A percentile compares a stretch with the other conserved stretches of the same genome.
phyloP scores from a whole-genome alignment of 2,329 filamentous ascomycete genomes.

The Trichoderma citrinoviride region DNA sequence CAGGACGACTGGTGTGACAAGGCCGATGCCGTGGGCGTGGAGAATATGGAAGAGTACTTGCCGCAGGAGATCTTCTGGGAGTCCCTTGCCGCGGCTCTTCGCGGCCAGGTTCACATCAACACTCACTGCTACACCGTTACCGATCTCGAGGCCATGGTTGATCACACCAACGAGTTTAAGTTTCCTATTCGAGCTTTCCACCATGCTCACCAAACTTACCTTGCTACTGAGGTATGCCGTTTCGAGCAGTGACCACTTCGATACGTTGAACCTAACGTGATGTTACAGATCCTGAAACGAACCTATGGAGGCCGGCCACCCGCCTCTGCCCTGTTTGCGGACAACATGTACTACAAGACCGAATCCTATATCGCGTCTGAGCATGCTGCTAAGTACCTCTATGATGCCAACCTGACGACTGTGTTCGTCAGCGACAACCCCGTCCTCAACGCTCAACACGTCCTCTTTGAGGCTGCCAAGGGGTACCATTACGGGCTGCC shows the following conservation, averaged over 20 bases:
- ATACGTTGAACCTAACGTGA: background rate
- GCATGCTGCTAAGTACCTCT: conserved; percentile 63
- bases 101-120: conserved; percentile 67
- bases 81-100: conserved; percentile 58
- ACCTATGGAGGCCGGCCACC: conserved; percentile 53
- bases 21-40: conserved; percentile 49
- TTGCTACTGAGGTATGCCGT: conserved; percentile 58
- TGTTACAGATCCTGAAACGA: conserved; percentile 50
- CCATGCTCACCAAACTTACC: conserved; percentile 65
- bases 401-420: conserved; percentile 62
- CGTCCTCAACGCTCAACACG: conserved; percentile 66
- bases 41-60: conserved; percentile 56
- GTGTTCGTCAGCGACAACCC: conserved; percentile 72
- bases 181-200: conserved; percentile 66
- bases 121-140: conserved; percentile 70
- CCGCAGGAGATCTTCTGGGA: conserved; percentile 64
- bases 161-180: conserved; percentile 69
- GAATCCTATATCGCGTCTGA: conserved; percentile 65
- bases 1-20: conserved; percentile 68
- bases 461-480: conserved; percentile 63
- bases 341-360: conserved; percentile 71
- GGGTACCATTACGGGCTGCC: conserved; percentile 59
- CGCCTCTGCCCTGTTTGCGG: conserved; percentile 64
- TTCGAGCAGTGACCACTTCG: too few relatives aligned
- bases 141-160: conserved; percentile 66